Base-by-base conservation (phyloP, 1,284 basidiomycete genomes). In the Filobasidium uniguttulatum region DNA sequence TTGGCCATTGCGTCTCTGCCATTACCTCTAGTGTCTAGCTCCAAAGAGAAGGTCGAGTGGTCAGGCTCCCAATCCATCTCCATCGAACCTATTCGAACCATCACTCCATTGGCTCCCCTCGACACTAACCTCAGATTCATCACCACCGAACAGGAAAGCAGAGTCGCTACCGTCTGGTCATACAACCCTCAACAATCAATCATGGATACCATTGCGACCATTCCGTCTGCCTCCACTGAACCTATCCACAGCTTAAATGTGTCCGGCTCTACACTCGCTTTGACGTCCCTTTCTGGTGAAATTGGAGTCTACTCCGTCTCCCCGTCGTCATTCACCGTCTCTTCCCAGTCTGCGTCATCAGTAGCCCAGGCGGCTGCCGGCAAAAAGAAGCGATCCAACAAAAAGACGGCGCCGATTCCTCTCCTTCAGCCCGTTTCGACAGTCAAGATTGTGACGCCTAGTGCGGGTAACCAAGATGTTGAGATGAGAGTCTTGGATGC, bases 101-200 rank as follows among this genome's bases (percentile, higher is more conserved):
- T 69, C 25, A 46, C 58, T 5, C 57, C 66, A 12, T 46, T 69
- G 8, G 60, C 65, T n/a, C 34, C 57, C 5, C 50, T 59, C 20
- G 57, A 60, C 38, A 64, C 60, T 1, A 52, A 53, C 17, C 31
- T 6, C 4, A 65, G 62, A 6, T 84, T 88, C 64, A 68, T 83
- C 36, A 82, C 83, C 4, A 74, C 77, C 19, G 83, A 84, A 5
- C 79, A 83, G 59, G 76, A 75, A 26, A 85, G 88, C 66, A 77
- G 85, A 19, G 78, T 82, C 38, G 71, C 85, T n/a, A 82, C 79
- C 59, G 59, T 81, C 44, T 80, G 82, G 83, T 67, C 77, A 60
- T 57, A 76, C 53, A 67, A 71, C 50, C 20, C 25, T 68, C 63
- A 52, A 68, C 59, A 46, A 70, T 50, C 54, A 66, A 41, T 70